These are phyloP conservation scores for Chytriomyces sp. DNA, from an alignment of 192 early-diverging fungal genomes.

Conservation along the genomic window DNA sequence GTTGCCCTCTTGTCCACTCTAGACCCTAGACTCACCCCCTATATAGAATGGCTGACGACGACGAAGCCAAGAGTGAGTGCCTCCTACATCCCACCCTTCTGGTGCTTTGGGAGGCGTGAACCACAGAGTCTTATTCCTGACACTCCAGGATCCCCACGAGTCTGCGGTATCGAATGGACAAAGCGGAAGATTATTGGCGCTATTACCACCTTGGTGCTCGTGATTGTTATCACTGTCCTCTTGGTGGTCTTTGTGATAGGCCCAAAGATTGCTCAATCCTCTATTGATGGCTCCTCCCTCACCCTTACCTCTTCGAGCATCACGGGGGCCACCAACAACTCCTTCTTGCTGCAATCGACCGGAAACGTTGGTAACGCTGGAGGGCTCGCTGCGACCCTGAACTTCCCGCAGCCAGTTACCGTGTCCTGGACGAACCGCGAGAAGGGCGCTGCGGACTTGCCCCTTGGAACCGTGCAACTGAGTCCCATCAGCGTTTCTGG, in stretches of 20 bases:
- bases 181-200: not conserved
- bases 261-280: slow-evolving; percentile 34
- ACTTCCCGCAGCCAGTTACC: slow-evolving; percentile 26
- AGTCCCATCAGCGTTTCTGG: not conserved
- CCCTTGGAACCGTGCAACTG: not conserved
- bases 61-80: too few species aligned
- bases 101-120: too few species aligned
- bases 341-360: slow-evolving; percentile 26
- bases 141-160: too few species aligned
- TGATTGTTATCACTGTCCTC: slow-evolving; percentile 7
- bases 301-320: slow-evolving; percentile 30
- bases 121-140: too few species aligned
- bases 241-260: slow-evolving; percentile 10
- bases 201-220: slow-evolving; percentile 7
- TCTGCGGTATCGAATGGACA: slow-evolving; percentile 19
- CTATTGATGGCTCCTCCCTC: slow-evolving; percentile 32
- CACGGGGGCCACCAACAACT: slow-evolving; percentile 16
- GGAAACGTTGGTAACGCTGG: slow-evolving; percentile 35
- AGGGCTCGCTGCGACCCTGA: slow-evolving; percentile 25
- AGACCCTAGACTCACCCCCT: too few species aligned
- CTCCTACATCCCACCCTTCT: too few species aligned
- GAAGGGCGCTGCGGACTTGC: slow-evolving; percentile 1
- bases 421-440: slow-evolving; percentile 37
- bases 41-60: too few species aligned
- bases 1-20: too few species aligned